Evolutionary conservation across 306 rosid species (phyloP).

Genomic region (Lotus japonicus): DNA sequence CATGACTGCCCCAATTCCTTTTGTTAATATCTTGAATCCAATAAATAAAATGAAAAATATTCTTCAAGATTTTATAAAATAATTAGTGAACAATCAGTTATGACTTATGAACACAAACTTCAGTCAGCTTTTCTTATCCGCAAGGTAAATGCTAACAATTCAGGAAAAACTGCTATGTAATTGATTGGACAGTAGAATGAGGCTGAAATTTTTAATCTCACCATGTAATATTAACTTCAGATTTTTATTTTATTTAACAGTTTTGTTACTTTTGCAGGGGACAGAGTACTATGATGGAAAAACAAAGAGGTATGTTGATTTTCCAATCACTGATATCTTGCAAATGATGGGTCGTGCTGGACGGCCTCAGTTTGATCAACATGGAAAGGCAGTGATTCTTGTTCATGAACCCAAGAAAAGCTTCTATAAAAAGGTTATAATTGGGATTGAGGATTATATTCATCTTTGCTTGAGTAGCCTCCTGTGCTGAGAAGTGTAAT

Average conservation of each 20-base stretch:
- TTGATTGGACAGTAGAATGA: neutral
- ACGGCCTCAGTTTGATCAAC: conserved; percentile 96
- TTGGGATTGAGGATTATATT: conserved; percentile 14
- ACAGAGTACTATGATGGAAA: conserved; percentile 92
- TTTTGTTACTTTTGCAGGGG: conserved; percentile 52
- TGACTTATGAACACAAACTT: neutral
- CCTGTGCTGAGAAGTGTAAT: conserved; percentile 18
- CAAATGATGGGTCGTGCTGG: conserved; percentile 99
- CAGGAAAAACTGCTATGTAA: neutral
- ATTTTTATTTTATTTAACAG: neutral
- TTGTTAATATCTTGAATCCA: neutral
- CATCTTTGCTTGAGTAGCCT: neutral
- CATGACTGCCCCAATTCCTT: neutral
- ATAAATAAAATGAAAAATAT: neutral
- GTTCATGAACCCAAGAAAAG: conserved; percentile 99
- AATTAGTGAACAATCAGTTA: neutral
- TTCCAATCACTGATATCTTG: conserved; percentile 94
- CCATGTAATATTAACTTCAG: neutral
- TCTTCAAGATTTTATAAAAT: neutral
- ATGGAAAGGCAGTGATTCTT: conserved; percentile 97
- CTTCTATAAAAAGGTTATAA: conserved; percentile 83
- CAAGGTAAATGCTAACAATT: neutral
- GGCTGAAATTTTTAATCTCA: neutral
- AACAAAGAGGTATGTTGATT: conserved; percentile 86
- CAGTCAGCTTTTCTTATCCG: neutral